Base-by-base conservation (phyloP, 805 yeast species). In the Candida cerambycidarum region DNA sequence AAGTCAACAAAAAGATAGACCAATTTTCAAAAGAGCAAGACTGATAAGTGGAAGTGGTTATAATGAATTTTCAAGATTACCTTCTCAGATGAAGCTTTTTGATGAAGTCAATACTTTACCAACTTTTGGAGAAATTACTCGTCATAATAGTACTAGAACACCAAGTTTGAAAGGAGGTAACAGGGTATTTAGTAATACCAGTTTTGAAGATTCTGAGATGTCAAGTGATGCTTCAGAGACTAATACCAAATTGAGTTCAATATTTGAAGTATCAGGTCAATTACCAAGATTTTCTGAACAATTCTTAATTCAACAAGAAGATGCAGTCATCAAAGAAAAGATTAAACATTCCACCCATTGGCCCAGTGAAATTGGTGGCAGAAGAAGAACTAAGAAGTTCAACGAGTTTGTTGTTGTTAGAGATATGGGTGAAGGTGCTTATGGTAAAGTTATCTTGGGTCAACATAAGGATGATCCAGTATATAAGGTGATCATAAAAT, bases 381-480 rank as follows among this genome's bases (percentile, higher is more conserved):
- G 71, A 42, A 78, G 93, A 55, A 75, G 96, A 41, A 80, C 76
- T 15, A 87, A 87, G 58, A 78, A 80, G 46, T 76, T 88, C 48
- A 60, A 74, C 0, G 96, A 89, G 58, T 93, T 88, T 54, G 63
- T 67, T 1, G 76, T 86, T 1, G 35, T 89, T 33, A 85, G 86
- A 58, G 79, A 82, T 48, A 79, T 93, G 81, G 99, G 99, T 1
- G 92, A 86, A 61, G 99, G 99, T 29, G 97, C 98, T 0, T 93
- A 93, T 57, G 99, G 99, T 10, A 87, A 88, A 57, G 99, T 93
- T 14, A 83, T 88, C 18, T 72, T 88, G 17, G 93, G 87, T 3
- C 77, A 77, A 59, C 85, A 83, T 56, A 78, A 75, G 35, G 70
- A 74, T 19, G 89, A 85, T 52, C 74, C 78, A 0, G 63, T 64